Percentiles rank a stretch among this genome's conserved stretches.
phyloP scores from a whole-genome alignment of 228 moss, liverwort and hornwort species.

The Sphagnum magellanicum region DNA sequence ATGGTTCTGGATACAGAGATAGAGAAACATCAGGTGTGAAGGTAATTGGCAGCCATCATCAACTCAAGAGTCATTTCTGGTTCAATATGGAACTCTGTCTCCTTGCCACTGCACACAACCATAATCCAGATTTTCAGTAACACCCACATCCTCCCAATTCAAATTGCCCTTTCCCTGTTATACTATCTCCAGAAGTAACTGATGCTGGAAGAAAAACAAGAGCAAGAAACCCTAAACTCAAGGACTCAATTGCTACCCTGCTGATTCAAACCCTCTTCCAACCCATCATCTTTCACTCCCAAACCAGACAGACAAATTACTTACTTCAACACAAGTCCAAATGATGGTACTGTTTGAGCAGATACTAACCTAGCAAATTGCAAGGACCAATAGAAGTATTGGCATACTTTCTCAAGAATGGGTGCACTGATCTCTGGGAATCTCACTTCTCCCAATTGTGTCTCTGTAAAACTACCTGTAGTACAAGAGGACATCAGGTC shows the following conservation, averaged over 20 bases:
- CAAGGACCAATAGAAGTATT: conserved; percentile 99
- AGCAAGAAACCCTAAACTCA: too few relatives aligned
- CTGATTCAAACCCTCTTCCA: not conserved
- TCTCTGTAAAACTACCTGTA: conserved; percentile 84
- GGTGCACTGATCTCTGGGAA: conserved; percentile 98
- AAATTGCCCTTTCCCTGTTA: not conserved
- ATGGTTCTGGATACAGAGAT: not conserved
- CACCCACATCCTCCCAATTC: conserved; percentile 1
- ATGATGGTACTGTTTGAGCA: too few relatives aligned
- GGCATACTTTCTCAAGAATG: conserved; percentile 94
- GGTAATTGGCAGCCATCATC: conserved; percentile 92
- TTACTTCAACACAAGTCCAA: too few relatives aligned
- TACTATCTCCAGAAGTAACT: not conserved
- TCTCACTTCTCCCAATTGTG: conserved; percentile 83
- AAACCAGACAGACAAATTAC: too few relatives aligned
- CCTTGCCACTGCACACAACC: conserved; percentile 54
- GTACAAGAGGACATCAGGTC: not conserved
- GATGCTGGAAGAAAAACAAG: too few relatives aligned
- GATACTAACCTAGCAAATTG: conserved; percentile 69
- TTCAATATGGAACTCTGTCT: conserved; percentile 80
- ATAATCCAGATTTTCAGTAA: not conserved
- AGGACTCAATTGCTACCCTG: too few relatives aligned
- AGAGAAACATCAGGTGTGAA: conserved; percentile 49
- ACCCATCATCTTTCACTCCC: too few relatives aligned
- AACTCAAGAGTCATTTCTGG: conserved; percentile 92